These are phyloP conservation scores for Straminergon stramineum DNA, from an alignment of 225 moss, liverwort and hornwort species.

Conservation along the genomic window DNA sequence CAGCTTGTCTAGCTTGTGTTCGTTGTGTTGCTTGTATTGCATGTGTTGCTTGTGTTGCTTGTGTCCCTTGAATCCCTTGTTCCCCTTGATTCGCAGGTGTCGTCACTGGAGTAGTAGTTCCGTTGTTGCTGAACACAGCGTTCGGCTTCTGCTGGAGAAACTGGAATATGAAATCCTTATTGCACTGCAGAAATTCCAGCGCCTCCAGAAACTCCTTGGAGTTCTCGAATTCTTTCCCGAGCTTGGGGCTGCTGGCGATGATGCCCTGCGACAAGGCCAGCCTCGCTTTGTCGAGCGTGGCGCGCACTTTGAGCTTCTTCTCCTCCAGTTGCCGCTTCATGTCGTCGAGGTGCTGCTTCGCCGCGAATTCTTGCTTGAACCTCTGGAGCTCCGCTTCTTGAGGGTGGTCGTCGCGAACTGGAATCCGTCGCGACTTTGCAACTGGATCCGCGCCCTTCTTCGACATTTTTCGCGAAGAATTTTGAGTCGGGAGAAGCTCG, in stretches of 20 bases:
- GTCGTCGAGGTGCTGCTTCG: slow-evolving; percentile 43
- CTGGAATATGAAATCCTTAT: slow-evolving; percentile 77
- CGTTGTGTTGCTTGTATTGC: neutral
- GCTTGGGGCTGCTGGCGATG: slow-evolving; percentile 41
- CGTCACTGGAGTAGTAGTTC: neutral
- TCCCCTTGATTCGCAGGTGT: neutral
- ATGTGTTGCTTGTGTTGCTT: neutral
- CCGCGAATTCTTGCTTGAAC: slow-evolving; percentile 69
- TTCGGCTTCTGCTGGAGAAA: slow-evolving; percentile 56
- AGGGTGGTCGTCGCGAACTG: slow-evolving; percentile 43
- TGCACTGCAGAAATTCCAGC: slow-evolving; percentile 77
- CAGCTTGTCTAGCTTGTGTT: neutral
- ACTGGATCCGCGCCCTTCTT: neutral
- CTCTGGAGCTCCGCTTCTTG: slow-evolving; percentile 81
- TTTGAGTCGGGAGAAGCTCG: slow-evolving; percentile 27
- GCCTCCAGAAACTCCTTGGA: slow-evolving; percentile 76
- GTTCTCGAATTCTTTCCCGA: slow-evolving; percentile 48
- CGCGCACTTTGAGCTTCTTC: slow-evolving; percentile 60
- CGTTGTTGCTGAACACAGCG: slow-evolving; percentile 17
- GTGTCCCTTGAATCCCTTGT: neutral
- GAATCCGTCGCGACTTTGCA: neutral
- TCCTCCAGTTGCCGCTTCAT: slow-evolving; percentile 51
- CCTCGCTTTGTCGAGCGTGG: slow-evolving; percentile 70
- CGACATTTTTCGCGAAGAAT: slow-evolving; percentile 6
- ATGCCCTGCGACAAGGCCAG: slow-evolving; percentile 40